Base-by-base conservation (phyloP, 2,329 filamentous ascomycete species). In the Colletotrichum cordylinicola region DNA sequence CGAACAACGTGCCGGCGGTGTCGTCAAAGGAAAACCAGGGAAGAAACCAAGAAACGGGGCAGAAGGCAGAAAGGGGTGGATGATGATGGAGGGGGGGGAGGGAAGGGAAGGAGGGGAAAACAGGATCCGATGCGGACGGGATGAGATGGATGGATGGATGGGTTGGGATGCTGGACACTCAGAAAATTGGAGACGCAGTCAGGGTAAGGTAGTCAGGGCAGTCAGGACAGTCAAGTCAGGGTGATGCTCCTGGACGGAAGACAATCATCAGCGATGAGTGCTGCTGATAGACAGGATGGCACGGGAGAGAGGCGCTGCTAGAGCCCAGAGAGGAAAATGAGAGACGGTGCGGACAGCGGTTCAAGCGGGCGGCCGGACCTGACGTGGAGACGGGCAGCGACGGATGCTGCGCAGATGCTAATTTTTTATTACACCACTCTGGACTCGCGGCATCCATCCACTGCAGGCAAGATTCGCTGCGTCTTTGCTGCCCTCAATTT, bases 1-100 rank as follows among this genome's bases (percentile, higher is more conserved):
- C 70, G 73, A 75, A 67, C 70, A 73, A 73, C 70, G 55, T 73
- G 55, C 73, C 74, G 65, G 74, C 74, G 65, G 74, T 76, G 74
- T 76, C 60, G 74, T 74, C 58, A 35, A 35, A 71, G 68, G 31
- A 61, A 61, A 62, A 67, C 35, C 67, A 74, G 61, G 60, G 52
- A 31, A 56, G 48, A 33, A 10, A 67, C 64, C 7, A 37, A 74
- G 18, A 61, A 72, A 67, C 21, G 70, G 74, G 70, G 58, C 74
- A 52, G 58, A 16, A 18, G 12, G 56, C 56, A 60, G 58, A 37
- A 61, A 37, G 69, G 33, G 56, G 33, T 24, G 21, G 66, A 69
- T n/a, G 29, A 69, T n/a, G 29, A 24, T 48, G 39, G 52, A 15
- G 21, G 58, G 58, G 58, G 52, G 9, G 52, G n/a, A 60, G 10